These are phyloP conservation scores for Rhodamnia rubescens DNA, from an alignment of 345 rosid genomes.

Conservation along the genomic window DNA sequence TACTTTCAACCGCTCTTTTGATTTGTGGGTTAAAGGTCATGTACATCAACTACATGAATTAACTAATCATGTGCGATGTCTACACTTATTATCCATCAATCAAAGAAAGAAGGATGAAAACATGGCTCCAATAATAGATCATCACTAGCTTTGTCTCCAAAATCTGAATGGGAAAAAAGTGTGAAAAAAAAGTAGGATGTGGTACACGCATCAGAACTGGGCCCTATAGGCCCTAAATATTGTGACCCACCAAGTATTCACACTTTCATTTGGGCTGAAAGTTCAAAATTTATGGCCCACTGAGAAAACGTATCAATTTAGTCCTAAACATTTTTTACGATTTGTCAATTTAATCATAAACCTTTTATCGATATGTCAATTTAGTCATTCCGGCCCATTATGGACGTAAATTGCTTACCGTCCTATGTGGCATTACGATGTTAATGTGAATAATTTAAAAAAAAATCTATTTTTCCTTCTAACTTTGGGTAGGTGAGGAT, in stretches of 20 bases:
- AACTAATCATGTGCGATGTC: not conserved
- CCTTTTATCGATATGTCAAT: no score
- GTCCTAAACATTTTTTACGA: no score
- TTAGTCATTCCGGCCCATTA: no score
- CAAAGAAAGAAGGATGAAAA: not conserved
- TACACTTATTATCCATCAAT: not conserved
- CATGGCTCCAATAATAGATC: not conserved
- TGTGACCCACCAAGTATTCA: not conserved
- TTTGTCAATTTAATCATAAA: no score
- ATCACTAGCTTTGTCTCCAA: not conserved
- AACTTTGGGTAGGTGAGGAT: no score
- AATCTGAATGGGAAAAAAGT: not conserved
- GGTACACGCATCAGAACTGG: fast-evolving
- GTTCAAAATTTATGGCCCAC: not conserved
- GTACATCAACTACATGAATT: not conserved
- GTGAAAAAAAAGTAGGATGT: not conserved
- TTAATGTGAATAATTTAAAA: no score
- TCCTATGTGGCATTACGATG: no score
- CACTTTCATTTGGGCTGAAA: not conserved
- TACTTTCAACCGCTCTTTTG: not conserved
- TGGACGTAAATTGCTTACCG: no score
- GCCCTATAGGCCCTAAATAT: not conserved
- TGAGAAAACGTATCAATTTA: no score
- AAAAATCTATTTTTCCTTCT: no score
- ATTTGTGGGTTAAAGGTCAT: no score